phyloP scores from a whole-genome alignment of 441 rosid species.

The Eugenia klotzschiana region DNA sequence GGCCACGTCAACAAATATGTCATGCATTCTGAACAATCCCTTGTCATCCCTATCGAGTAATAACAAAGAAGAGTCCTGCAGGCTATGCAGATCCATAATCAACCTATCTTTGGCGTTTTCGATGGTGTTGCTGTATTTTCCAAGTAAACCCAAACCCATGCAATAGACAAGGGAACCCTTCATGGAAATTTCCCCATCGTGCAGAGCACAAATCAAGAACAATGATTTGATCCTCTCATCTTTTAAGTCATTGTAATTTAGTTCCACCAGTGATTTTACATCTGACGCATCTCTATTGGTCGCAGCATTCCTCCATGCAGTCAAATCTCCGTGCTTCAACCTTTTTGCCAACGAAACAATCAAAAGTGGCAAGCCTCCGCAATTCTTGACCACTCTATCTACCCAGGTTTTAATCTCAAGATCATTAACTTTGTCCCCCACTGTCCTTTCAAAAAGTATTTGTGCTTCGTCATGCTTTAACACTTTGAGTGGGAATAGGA shows the following conservation, averaged over 20 bases:
- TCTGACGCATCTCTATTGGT: background rate
- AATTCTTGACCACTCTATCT: background rate
- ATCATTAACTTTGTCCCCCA: background rate
- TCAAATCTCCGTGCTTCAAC: background rate
- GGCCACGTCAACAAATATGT: background rate
- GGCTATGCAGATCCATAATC: background rate
- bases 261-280: background rate
- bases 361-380: constrained; percentile 10
- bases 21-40: background rate
- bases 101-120: background rate
- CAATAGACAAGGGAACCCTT: background rate
- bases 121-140: background rate
- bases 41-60: background rate
- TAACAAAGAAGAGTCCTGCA: background rate
- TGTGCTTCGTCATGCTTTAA: constrained; percentile 2
- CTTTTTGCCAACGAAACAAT: background rate
- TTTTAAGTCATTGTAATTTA: background rate
- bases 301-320: constrained; percentile 6
- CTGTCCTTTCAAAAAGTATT: background rate
- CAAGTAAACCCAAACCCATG: background rate
- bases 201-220: background rate
- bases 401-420: background rate
- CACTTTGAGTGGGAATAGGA: background rate
- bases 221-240: background rate
- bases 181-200: accelerated